These are phyloP conservation scores for Quercus mongolica DNA, from an alignment of 306 rosid genomes.

Conservation along the genomic window DNA sequence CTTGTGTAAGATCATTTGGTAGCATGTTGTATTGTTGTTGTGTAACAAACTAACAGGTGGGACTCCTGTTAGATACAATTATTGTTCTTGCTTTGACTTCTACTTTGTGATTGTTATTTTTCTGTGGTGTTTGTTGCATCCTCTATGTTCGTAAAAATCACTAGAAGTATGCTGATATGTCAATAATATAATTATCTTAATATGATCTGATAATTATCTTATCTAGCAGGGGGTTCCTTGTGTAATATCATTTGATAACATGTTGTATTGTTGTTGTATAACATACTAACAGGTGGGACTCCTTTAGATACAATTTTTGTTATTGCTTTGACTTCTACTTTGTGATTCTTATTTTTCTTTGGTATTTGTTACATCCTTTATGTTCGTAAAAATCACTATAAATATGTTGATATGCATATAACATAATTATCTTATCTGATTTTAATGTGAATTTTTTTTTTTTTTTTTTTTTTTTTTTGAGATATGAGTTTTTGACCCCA, in stretches of 20 bases:
- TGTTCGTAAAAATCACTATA: neutral
- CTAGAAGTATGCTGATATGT: neutral
- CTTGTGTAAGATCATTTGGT: neutral
- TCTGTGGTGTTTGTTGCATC: neutral
- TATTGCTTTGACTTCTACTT: neutral
- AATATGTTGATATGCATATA: neutral
- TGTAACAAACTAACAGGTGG: too few species aligned
- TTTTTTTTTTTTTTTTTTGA: too few species aligned
- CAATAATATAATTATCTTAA: neutral
- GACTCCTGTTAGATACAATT: neutral
- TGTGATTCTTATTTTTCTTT: neutral
- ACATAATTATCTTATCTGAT: neutral
- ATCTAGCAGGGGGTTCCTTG: neutral
- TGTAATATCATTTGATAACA: neutral
- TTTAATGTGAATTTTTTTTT: neutral
- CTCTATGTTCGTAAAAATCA: neutral
- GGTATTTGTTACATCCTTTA: neutral
- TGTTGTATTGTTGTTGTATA: neutral
- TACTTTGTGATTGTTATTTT: neutral
- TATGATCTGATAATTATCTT: too few species aligned
- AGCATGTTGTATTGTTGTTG: neutral
- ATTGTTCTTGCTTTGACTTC: neutral
- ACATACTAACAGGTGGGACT: too few species aligned
- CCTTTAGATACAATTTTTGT: neutral
- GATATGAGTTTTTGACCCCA: too few species aligned